A percentile compares a stretch with the other conserved stretches of the same genome.
phyloP scores from a whole-genome alignment of 2,329 filamentous ascomycete species.

The Colletotrichum camelliae region DNA sequence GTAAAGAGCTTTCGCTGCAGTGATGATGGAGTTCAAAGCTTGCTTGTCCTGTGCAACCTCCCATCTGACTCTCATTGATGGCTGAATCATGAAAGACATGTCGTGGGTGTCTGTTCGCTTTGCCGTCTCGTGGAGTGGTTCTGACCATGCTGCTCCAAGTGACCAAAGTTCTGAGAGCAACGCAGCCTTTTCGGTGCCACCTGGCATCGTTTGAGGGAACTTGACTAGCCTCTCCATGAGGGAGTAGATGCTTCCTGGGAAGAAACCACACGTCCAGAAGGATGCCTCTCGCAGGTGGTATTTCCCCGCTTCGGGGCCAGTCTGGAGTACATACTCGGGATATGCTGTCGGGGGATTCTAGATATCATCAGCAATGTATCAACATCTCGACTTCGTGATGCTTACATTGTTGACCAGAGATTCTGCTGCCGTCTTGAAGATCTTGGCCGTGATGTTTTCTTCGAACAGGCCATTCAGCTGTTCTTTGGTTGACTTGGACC shows the following conservation, averaged over 20 bases:
- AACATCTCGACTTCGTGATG: neutral
- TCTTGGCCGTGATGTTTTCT: slow-evolving; percentile 25
- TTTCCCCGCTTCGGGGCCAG: slow-evolving; percentile 18
- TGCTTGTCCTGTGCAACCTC: slow-evolving; percentile 44
- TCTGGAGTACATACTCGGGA: slow-evolving; percentile 25
- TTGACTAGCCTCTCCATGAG: slow-evolving; percentile 36
- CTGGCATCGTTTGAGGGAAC: slow-evolving; percentile 30
- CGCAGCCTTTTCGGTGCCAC: neutral
- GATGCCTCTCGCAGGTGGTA: slow-evolving; percentile 21
- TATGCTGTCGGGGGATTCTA: slow-evolving; percentile 23
- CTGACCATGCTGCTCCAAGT: slow-evolving; percentile 36
- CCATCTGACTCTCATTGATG: slow-evolving; percentile 53
- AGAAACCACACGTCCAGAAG: slow-evolving; percentile 45
- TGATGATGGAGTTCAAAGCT: slow-evolving; percentile 44
- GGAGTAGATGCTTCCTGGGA: slow-evolving; percentile 40
- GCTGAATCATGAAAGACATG: slow-evolving; percentile 59
- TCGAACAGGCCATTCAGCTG: slow-evolving; percentile 18
- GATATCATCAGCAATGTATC: neutral
- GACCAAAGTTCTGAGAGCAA: slow-evolving; percentile 28
- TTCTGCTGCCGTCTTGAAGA: slow-evolving; percentile 20
- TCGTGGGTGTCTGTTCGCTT: slow-evolving; percentile 57
- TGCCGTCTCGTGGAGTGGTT: slow-evolving; percentile 38
- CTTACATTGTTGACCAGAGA: slow-evolving; percentile 21
- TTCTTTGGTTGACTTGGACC: neutral
- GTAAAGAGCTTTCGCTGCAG: slow-evolving; percentile 48